A percentile compares a stretch with the other conserved stretches of the same genome.
Conservation (phyloP, 2,329 filamentous ascomycete species). For the Annulohypoxylon truncatum region DNA sequence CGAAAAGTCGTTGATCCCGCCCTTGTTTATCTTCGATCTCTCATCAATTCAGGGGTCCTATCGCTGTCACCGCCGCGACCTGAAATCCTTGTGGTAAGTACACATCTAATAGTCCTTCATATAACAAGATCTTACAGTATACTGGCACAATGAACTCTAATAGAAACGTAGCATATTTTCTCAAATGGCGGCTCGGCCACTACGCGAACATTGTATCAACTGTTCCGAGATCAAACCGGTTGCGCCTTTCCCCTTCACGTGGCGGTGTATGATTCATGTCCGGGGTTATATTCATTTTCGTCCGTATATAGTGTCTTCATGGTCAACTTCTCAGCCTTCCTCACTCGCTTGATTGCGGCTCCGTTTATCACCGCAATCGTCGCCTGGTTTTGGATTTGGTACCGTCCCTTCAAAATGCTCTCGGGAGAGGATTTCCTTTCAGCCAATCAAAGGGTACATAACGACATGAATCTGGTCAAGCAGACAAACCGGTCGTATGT, state of each 20-base stretch:
- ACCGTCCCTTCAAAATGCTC: conserved; percentile 48
- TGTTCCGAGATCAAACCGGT: conserved; percentile 48
- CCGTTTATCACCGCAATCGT: conserved; percentile 54
- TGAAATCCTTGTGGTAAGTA: conserved; percentile 53
- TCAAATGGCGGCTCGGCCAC: conserved; percentile 64
- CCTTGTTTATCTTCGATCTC: conserved; percentile 53
- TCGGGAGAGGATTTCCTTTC: conserved; percentile 50
- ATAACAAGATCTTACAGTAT: too few relatives aligned
- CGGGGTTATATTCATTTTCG: conserved; percentile 57
- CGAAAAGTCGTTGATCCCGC: conserved; percentile 54
- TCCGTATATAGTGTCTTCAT: conserved; percentile 56
- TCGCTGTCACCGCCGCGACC: conserved; percentile 43
- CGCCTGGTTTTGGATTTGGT: conserved; percentile 48
- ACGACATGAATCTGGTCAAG: conserved; percentile 49
- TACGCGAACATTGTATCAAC: conserved; percentile 53
- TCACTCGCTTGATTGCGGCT: conserved; percentile 45
- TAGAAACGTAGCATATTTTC: conserved; percentile 55
- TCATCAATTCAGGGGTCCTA: conserved; percentile 43
- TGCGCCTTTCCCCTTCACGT: conserved; percentile 56
- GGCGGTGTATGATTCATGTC: conserved; percentile 61
- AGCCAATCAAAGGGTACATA: conserved; percentile 54
- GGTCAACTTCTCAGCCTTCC: conserved; percentile 50
- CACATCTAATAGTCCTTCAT: too few relatives aligned
- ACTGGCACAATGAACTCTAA: neutral
- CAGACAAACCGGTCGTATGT: conserved; percentile 63